Conservation (phyloP, 2,329 filamentous ascomycete species). For the Aureobasidium melanogenum region DNA sequence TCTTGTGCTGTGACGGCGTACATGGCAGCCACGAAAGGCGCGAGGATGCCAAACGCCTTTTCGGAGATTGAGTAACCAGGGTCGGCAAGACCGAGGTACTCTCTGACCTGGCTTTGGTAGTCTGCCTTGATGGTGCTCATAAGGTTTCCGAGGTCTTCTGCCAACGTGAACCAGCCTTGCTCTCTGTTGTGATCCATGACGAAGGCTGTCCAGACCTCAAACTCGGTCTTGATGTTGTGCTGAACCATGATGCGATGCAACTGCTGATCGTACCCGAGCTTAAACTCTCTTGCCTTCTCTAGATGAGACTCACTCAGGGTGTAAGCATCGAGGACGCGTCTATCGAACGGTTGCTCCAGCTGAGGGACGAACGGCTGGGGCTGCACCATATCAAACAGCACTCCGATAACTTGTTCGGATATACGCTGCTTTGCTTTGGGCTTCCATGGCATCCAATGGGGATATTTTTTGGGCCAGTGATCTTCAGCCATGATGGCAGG, state of each 20-base stretch:
- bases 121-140: conserved; percentile 57
- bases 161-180: conserved; percentile 72
- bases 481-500: conserved; percentile 56
- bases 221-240: conserved; percentile 74
- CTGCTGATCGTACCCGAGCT: conserved; percentile 66
- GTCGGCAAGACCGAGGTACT: conserved; percentile 50
- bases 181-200: conserved; percentile 65
- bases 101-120: conserved; percentile 58
- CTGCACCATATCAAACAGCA: conserved; percentile 70
- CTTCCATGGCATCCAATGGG: conserved; percentile 80
- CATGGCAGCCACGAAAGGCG: conserved; percentile 74
- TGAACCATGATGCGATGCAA: conserved; percentile 77
- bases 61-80: conserved; percentile 16
- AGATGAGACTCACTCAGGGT: conserved; percentile 47
- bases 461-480: conserved; percentile 57
- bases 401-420: conserved; percentile 65
- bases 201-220: conserved; percentile 86
- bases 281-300: conserved; percentile 55
- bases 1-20: conserved; percentile 74
- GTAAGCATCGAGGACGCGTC: conserved; percentile 57
- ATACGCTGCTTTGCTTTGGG: conserved; percentile 46
- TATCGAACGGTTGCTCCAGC: conserved; percentile 67
- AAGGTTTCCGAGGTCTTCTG: conserved; percentile 70
- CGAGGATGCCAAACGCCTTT: conserved; percentile 48
- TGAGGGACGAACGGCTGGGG: conserved; percentile 61